Evolutionary conservation across 2,329 filamentous ascomycete species (phyloP).

Genomic region (Apiospora malaysiana): DNA sequence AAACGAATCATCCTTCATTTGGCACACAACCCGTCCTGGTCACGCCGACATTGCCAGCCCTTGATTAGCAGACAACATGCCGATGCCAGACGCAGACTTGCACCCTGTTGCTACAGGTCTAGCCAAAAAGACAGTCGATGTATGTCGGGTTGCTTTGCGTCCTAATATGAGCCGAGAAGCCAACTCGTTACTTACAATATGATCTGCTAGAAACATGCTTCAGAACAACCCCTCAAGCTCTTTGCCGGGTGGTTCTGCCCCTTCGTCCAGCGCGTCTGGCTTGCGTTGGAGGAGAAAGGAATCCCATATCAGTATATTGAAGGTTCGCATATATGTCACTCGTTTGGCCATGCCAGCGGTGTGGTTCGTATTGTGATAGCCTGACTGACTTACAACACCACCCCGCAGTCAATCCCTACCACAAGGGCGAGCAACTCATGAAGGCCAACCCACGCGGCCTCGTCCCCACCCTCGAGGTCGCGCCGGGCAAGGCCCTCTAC

Average conservation of each 20-base stretch:
- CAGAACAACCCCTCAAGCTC: constrained; percentile 32
- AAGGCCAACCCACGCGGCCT: constrained; percentile 63
- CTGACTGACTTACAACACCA: too few relatives aligned
- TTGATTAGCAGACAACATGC: constrained; percentile 27
- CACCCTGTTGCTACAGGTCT: constrained; percentile 36
- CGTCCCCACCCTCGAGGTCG: constrained; percentile 56
- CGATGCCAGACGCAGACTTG: constrained; percentile 34
- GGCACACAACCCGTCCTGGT: constrained; percentile 22
- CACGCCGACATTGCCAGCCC: too few relatives aligned
- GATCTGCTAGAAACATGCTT: constrained; percentile 33
- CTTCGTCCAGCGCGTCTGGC: constrained; percentile 60
- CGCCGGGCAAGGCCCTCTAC: constrained; percentile 54
- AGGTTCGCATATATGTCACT: constrained; percentile 22
- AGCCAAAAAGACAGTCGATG: constrained; percentile 35
- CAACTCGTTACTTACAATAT: neutral
- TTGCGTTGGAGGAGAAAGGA: constrained; percentile 62
- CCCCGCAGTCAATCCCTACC: constrained; percentile 58
- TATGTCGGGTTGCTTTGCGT: constrained; percentile 20
- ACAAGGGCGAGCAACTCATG: constrained; percentile 59
- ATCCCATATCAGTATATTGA: constrained; percentile 65
- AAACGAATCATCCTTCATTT: neutral
- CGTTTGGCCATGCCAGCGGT: too few relatives aligned
- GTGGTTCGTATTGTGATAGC: neutral
- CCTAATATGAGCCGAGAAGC: neutral
- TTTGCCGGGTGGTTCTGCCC: constrained; percentile 36